Evolutionary conservation across 1,284 basidiomycete genomes (phyloP).

Genomic region (Coriolopsis trogii): DNA sequence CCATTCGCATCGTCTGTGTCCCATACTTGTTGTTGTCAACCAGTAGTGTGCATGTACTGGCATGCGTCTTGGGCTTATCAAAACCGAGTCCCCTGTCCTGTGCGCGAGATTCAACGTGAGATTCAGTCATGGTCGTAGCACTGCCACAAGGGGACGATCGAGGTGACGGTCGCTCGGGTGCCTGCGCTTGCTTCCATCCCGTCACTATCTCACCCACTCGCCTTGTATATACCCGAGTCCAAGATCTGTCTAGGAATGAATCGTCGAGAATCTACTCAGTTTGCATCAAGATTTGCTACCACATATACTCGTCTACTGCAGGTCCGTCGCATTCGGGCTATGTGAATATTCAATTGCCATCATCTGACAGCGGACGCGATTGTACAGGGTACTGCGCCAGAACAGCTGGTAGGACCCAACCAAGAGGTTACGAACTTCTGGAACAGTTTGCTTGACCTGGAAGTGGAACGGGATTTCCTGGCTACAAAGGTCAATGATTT

Average conservation of each 20-base stretch:
- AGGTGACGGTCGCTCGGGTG: too few relatives aligned
- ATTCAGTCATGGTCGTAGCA: too few relatives aligned
- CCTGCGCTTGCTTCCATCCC: too few relatives aligned
- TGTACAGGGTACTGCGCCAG: conserved; percentile 41
- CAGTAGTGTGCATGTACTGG: too few relatives aligned
- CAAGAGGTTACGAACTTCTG: conserved; percentile 42
- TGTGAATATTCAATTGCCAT: neutral
- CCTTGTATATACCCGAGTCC: neutral
- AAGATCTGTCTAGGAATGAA: conserved; percentile 3
- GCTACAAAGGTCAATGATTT: conserved; percentile 32
- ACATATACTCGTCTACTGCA: conserved; percentile 48
- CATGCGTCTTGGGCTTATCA: too few relatives aligned
- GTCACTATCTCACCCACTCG: neutral
- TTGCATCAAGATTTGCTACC: conserved; percentile 43
- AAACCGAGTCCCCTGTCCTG: too few relatives aligned
- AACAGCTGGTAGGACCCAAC: conserved; percentile 38
- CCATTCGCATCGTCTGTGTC: too few relatives aligned
- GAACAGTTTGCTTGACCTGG: conserved; percentile 50
- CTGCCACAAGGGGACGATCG: too few relatives aligned
- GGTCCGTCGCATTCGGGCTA: conserved; percentile 23
- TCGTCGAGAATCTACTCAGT: conserved; percentile 25
- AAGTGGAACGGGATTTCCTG: conserved; percentile 52
- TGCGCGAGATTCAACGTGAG: too few relatives aligned
- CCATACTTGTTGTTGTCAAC: too few relatives aligned
- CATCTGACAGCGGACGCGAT: neutral